Base-by-base conservation (phyloP, 192 early-diverging fungal species). In the Rhizophagus sp. region DNA sequence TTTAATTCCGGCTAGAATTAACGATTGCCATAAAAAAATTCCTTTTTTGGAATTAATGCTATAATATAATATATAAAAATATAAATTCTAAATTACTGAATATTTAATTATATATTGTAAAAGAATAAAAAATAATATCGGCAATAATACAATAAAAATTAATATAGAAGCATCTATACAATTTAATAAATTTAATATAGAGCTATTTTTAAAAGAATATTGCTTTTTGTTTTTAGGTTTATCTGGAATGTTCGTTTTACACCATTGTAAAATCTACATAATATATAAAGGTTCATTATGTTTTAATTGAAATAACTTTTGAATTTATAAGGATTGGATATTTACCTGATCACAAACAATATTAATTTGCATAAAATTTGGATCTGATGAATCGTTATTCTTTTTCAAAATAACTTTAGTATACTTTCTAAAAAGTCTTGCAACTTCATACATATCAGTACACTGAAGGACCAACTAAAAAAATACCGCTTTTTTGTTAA, bases 361-460 rank as follows among this genome's bases (percentile, higher is more conserved):
- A 33, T 61, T 78, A 24, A 93, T 88, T 69, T 88, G 78, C 47
- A 80, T 83, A 79, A 91, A 92, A 77, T 89, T 90, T 22, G 88
- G 90, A 84, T 89, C 87, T 24, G 47, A 67, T 34, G 90, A 80
- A 71, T 67, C 65, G 7, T 82, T 82, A 74, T 91, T 92, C 83
- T 89, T 92, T 75, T 52, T 65, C 63, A 88, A 86, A 62, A 93
- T 85, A 50, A 81, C 76, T 30, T 85, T 82, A 24, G 89, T 69
- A 76, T 92, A 93, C 50, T 86, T 57, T 75, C 88, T 83, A 78
- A 92, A 92, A 61, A 90, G 86, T 34, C 81, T 79, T 71, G 88
- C 85, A 9, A 92, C 91, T 44, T 83, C 84, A 63, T 88, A 86
- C 39, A 91, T 83, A 41, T 83, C 83, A 27, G 82, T 90, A 24